Evolutionary conservation across 805 yeast genomes (phyloP), one percentile per base, ranked within the genome.

Genomic region (Wickerhamomyces rabaulensis): DNA sequence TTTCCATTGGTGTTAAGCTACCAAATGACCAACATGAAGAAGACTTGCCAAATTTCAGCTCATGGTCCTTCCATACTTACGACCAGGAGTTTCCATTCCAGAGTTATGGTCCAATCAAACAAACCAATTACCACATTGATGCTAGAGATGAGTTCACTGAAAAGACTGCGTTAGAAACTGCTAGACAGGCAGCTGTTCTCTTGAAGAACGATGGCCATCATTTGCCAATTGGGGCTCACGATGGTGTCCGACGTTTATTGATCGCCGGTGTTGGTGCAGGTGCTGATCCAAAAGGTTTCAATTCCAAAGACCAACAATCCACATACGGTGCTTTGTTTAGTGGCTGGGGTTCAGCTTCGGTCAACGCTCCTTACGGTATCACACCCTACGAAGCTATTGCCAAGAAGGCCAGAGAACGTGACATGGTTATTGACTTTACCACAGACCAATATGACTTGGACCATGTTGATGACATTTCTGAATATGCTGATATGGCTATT

Each of bases 331-430:
- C 78, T 2, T 56, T 80, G 38, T 74, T 78, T 29, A 69, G 75
- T 26, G 86, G 86, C 13, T 78, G 86, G 82, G 87, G 87, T 0
- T 80, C 86, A 5, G 80, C 84, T 0, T 69, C 81, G 10, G 82
- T 74, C 15, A 74, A 70, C 52, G 73, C 77, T 39, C 81, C 82
- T 3, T 77, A 66, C 56, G 75, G 78, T 4, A 67, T 78, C n/a
- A 74, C 84, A 1, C 85, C 86, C 0, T 69, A 69, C 48, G 82
- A 79, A 56, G 83, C 79, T 1, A 73, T 81, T 36, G 66, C 74
- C 4, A 62, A 64, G 29, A 67, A 68, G 47, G 82, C 83, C 2
- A 61, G 69, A 29, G 69, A 67, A 33, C 60, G 67, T 42, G 76
- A 74, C 9, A 73, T 76, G 56, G 63, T 67, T 5, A 68, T 75